Base-by-base conservation (phyloP, 139 green algal genomes). In the Haematococcus lacustris region DNA sequence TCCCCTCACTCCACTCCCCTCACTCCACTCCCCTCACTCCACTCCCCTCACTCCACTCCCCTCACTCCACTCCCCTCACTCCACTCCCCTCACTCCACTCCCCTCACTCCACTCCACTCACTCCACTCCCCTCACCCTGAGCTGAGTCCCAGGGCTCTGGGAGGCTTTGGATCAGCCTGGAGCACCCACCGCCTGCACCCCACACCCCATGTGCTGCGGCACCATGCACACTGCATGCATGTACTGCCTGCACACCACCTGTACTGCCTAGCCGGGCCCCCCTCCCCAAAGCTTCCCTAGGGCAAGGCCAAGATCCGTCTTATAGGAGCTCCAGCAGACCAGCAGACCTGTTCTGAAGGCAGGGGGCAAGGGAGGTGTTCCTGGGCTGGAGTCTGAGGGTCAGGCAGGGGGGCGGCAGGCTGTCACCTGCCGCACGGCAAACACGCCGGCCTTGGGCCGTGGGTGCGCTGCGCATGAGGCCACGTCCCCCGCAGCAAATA, bases 391-490 rank as follows among this genome's bases (percentile, higher is more conserved):
- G 17, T 17, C 43, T 17, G 9, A 28, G 43, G 9, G 17, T 53
- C 17, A 28, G 43, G 7, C 17, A 63, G 13, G 59, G 2, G n/a
- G 3, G 32, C 59, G 39, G 3, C n/a, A 40, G 59, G 4, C 32
- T 39, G 59, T 33, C 68, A 91, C 87, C 79, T 92, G 87, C 3
- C 93, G 80, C 32, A 98, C 94, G 4, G 94, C 94, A 80, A 91
- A 98, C 2, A 98, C 94, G n/a, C 94, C 94, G 0, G 94, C 93
- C 72, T 98, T 98, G 26, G 94, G 94, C 7, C 94, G 80, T 4
- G 94, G 94, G 82, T 97, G 68, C 0, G 39, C 37, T 0, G 71
- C 28, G 21, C 78, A 86, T 23, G 78, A 80, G 2, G 93, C 89
- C 41, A 93, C 85, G 71, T 98, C 94, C 1, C 94, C 94, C 33